phyloP scores from a whole-genome alignment of 306 rosid species.

The Carpinus viminea region DNA sequence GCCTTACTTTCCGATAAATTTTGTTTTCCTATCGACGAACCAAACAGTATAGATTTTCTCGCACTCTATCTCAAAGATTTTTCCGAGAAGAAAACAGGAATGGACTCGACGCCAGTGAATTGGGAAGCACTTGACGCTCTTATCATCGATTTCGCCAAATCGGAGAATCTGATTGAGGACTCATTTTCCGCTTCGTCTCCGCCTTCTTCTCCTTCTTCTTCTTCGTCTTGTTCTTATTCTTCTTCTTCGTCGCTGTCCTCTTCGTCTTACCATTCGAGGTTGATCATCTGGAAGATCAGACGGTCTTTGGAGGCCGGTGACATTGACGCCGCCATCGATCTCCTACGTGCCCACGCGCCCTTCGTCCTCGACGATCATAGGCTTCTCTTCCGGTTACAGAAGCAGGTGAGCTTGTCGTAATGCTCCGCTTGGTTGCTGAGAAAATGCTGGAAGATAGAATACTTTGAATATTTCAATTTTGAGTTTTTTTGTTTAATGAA shows the following conservation, averaged over 20 bases:
- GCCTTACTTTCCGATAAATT: slow-evolving; percentile 36
- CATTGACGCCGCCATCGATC: slow-evolving; percentile 65
- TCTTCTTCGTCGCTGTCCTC: slow-evolving; percentile 68
- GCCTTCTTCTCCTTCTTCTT: slow-evolving; percentile 34
- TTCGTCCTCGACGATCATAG: slow-evolving; percentile 75
- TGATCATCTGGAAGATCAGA: slow-evolving; percentile 82
- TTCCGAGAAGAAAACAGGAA: slow-evolving; percentile 27
- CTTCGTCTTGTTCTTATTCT: slow-evolving; percentile 30
- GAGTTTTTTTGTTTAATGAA: not conserved
- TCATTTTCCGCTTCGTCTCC: slow-evolving; percentile 31
- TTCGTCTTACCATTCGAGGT: slow-evolving; percentile 77
- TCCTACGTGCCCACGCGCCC: slow-evolving; percentile 84
- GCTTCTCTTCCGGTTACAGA: slow-evolving; percentile 89
- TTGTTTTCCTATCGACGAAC: slow-evolving; percentile 6
- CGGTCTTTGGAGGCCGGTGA: slow-evolving; percentile 68
- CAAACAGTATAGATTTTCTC: slow-evolving; percentile 7
- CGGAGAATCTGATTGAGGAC: slow-evolving; percentile 82
- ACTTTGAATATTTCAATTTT: not conserved
- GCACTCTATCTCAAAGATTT: slow-evolving; percentile 13
- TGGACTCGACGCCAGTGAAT: slow-evolving; percentile 82
- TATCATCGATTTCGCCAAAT: slow-evolving; percentile 83
- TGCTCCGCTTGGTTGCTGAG: not conserved
- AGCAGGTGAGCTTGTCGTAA: slow-evolving; percentile 59
- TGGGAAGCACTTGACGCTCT: slow-evolving; percentile 94
- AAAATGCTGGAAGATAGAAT: not conserved